Conservation (phyloP, 768 basidiomycete genomes). For the Cubamyces lactineus region DNA sequence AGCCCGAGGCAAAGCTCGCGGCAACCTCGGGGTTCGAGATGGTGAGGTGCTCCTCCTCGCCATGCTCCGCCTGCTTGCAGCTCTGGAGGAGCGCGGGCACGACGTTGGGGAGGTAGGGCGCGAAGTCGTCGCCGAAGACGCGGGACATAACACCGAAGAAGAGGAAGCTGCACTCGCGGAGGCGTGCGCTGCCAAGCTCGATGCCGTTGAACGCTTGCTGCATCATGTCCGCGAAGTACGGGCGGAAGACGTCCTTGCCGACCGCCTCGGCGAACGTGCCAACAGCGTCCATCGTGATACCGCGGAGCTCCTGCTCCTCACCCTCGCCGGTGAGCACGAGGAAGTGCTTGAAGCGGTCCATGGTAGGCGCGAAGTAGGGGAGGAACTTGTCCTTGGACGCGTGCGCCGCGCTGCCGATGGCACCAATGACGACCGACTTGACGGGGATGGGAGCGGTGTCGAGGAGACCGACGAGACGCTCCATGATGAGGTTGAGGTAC, state of each 20-base stretch:
- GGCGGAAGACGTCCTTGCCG: slow-evolving; percentile 90
- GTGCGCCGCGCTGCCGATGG: slow-evolving; percentile 97
- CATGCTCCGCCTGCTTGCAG: slow-evolving; percentile 82
- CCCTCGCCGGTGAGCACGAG: slow-evolving; percentile 83
- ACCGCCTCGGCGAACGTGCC: slow-evolving; percentile 98
- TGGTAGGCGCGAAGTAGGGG: slow-evolving; percentile 93
- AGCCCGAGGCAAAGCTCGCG: slow-evolving; percentile 72
- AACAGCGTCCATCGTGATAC: slow-evolving; percentile 98
- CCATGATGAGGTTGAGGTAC: slow-evolving; percentile 95
- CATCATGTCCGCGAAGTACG: slow-evolving; percentile 97
- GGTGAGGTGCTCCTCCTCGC: slow-evolving; percentile 55
- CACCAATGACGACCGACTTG: slow-evolving; percentile 94
- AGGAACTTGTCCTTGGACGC: slow-evolving; percentile 90
- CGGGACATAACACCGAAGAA: slow-evolving; percentile 99
- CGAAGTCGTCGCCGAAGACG: slow-evolving; percentile 94
- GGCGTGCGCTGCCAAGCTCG: slow-evolving; percentile 80
- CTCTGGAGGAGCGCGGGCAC: slow-evolving; percentile 84
- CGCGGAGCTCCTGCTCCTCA: slow-evolving; percentile 92
- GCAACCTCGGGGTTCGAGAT: slow-evolving; percentile 58
- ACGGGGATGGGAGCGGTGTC: slow-evolving; percentile 84
- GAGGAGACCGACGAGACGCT: slow-evolving; percentile 83
- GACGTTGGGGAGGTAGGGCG: slow-evolving; percentile 81
- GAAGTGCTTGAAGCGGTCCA: slow-evolving; percentile 88
- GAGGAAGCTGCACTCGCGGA: slow-evolving; percentile 95
- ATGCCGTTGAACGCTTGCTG: slow-evolving; percentile 90